Base-by-base conservation (phyloP, 345 rosid genomes). In the Bruguiera parviflora region DNA sequence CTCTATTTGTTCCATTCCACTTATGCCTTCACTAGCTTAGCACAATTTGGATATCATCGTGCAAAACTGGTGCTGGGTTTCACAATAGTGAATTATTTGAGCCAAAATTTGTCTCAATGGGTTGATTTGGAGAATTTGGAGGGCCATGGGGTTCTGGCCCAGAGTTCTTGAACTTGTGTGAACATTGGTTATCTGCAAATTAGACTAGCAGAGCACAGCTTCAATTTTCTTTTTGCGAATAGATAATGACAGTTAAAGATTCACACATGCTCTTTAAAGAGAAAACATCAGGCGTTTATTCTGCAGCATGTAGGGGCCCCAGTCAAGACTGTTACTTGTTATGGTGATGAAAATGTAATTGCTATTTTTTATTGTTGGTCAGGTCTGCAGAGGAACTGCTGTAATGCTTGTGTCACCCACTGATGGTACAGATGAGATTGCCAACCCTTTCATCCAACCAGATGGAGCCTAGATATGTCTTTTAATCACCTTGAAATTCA, bases 391-490 rank as follows among this genome's bases (percentile, higher is more conserved):
- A 69, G 99, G 98, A 78, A 92, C 99, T 35, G 98, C 99, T 0
- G 99, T 95, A 60, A 95, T 95, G 99, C 91, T 95, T 11, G 99
- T 95, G 37, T 95, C 98, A 20, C 98, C 99, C 37, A 92, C 97
- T 0, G 99, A 95, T 75, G 99, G 98, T 27, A 95, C 98, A 2
- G 99, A 95, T 53, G 99, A 95, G 81, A 95, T 95, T 22, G 96
- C 99, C 64, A 95, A 95, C 80, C 99, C 99, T 29, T 95, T 95
- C 10, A 47, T 83, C 74, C 96, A 89, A 71, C 87, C 93, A 18
- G 99, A 94, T 65, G 97, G 97, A 27, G 86, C 95, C 73, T 95
- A 86, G 77, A 68, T 73, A 15, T 58, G 35, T 16, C 52, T 24
- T 24, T 11, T 37, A n/a, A 27, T 62, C 31, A 43, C 32, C 32